Conservation (phyloP, 805 yeast species). For the Pachysolen tannophilus region DNA sequence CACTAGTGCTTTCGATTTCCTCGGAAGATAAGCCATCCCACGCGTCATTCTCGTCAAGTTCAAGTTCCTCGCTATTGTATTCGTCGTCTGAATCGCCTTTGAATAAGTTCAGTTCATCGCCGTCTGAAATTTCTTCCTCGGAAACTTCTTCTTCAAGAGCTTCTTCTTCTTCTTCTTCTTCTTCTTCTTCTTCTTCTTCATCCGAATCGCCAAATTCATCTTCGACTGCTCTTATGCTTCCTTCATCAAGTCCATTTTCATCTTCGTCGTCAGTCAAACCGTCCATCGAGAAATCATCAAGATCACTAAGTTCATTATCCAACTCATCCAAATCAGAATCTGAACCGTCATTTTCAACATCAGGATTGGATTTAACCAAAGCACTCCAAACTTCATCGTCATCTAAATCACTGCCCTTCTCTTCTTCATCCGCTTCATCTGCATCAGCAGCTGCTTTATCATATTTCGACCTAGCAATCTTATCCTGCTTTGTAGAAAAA, state of each 20-base stretch:
- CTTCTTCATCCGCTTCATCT: slow-evolving; percentile 34
- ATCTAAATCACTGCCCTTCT: slow-evolving; percentile 35
- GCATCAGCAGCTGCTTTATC: slow-evolving; percentile 37
- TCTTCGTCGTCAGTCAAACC: slow-evolving; percentile 24
- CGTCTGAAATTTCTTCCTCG: slow-evolving; percentile 29
- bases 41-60: slow-evolving; percentile 10
- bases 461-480: slow-evolving; percentile 23
- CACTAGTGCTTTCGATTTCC: slow-evolving; percentile 20
- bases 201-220: slow-evolving; percentile 18
- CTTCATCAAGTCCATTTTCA: slow-evolving; percentile 16
- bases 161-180: slow-evolving; percentile 28
- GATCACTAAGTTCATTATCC: slow-evolving; percentile 30
- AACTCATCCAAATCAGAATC: slow-evolving; percentile 26
- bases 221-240: slow-evolving; percentile 18
- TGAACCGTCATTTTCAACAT: slow-evolving; percentile 40
- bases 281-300: slow-evolving; percentile 19
- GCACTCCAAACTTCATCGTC: slow-evolving; percentile 57
- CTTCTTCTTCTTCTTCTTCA: slow-evolving; percentile 24
- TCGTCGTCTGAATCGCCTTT: slow-evolving; percentile 15
- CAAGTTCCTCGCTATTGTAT: slow-evolving; percentile 11
- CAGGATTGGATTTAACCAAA: slow-evolving; percentile 48
- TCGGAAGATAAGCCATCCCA: slow-evolving; percentile 20
- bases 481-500: slow-evolving; percentile 56
- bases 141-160: slow-evolving; percentile 26
- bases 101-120: slow-evolving; percentile 25